These are phyloP conservation scores for Tuber aestivum DNA, from an alignment of 495 filamentous ascomycete species.

Conservation along the genomic window DNA sequence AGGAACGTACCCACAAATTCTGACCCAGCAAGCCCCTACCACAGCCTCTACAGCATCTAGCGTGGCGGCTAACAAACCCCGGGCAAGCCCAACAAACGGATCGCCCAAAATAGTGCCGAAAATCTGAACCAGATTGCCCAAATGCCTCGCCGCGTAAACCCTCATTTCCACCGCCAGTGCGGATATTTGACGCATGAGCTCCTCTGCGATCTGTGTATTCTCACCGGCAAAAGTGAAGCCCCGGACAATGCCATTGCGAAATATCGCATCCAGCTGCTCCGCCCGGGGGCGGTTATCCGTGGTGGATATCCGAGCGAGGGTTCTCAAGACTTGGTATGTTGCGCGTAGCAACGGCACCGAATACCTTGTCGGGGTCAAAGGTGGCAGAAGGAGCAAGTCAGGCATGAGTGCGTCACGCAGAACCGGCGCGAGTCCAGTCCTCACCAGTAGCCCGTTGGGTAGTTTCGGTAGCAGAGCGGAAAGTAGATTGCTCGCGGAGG, in stretches of 20 bases:
- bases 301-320: slow-evolving; percentile 47
- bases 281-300: slow-evolving; percentile 43
- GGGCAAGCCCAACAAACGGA: slow-evolving; percentile 60
- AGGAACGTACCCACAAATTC: slow-evolving; percentile 59
- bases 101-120: slow-evolving; percentile 60
- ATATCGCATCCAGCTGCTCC: slow-evolving; percentile 48
- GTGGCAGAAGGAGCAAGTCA: slow-evolving; percentile 66
- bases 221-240: slow-evolving; percentile 53
- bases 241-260: slow-evolving; percentile 54
- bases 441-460: slow-evolving; percentile 46
- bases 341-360: slow-evolving; percentile 59
- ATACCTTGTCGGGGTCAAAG: slow-evolving; percentile 66
- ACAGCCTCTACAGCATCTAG: slow-evolving; percentile 53
- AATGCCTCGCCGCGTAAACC: slow-evolving; percentile 65
- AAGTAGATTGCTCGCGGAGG: slow-evolving; percentile 58
- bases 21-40: slow-evolving; percentile 67
- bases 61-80: slow-evolving; percentile 53
- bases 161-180: slow-evolving; percentile 56
- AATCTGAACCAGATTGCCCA: slow-evolving; percentile 65
- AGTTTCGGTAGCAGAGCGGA: slow-evolving; percentile 55
- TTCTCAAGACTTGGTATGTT: slow-evolving; percentile 62
- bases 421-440: slow-evolving; percentile 70
- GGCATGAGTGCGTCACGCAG: slow-evolving; percentile 75
- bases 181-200: slow-evolving; percentile 56
- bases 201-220: slow-evolving; percentile 49